These are phyloP conservation scores for Groenewaldozyma auringiensis DNA, from an alignment of 1,139 yeast genomes.

Conservation along the genomic window DNA sequence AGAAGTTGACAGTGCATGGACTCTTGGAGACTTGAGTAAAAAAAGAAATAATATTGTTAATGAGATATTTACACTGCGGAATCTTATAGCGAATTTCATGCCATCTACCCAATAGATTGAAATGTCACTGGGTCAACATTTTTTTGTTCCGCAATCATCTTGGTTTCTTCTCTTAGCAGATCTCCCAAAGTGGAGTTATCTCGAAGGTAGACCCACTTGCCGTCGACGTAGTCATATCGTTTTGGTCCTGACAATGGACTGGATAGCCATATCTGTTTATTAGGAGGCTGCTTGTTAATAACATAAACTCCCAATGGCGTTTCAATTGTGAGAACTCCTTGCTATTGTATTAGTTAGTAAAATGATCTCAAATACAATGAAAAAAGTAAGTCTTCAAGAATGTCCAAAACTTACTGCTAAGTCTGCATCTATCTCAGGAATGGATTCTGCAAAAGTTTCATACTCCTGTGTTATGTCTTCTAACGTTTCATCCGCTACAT, in stretches of 20 bases:
- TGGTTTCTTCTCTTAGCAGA: conserved; percentile 31
- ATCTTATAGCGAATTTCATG: too few relatives aligned
- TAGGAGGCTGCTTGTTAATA: conserved; percentile 89
- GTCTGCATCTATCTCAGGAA: conserved; percentile 67
- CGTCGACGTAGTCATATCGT: conserved; percentile 37
- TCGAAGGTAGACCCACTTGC: conserved; percentile 34
- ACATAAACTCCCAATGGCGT: conserved; percentile 71
- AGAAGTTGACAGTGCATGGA: too few relatives aligned
- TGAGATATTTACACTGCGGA: too few relatives aligned
- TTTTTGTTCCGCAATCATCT: conserved; percentile 18
- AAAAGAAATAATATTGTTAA: too few relatives aligned
- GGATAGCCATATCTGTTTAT: conserved; percentile 86
- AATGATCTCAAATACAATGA: background rate
- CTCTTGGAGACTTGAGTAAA: too few relatives aligned
- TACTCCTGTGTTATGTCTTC: conserved; percentile 56
- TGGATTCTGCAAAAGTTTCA: conserved; percentile 53
- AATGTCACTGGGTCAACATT: conserved; percentile 10
- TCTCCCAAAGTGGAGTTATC: conserved; percentile 34
- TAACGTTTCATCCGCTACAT: conserved; percentile 51
- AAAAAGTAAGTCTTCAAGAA: background rate
- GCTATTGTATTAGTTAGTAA: conserved; percentile 27
- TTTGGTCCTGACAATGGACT: conserved; percentile 94
- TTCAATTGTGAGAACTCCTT: conserved; percentile 71
- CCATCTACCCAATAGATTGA: background rate
- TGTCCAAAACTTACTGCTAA: conserved; percentile 38